phyloP scores from a whole-genome alignment of 2,329 filamentous ascomycete genomes.

The Apiospora arundinis region DNA sequence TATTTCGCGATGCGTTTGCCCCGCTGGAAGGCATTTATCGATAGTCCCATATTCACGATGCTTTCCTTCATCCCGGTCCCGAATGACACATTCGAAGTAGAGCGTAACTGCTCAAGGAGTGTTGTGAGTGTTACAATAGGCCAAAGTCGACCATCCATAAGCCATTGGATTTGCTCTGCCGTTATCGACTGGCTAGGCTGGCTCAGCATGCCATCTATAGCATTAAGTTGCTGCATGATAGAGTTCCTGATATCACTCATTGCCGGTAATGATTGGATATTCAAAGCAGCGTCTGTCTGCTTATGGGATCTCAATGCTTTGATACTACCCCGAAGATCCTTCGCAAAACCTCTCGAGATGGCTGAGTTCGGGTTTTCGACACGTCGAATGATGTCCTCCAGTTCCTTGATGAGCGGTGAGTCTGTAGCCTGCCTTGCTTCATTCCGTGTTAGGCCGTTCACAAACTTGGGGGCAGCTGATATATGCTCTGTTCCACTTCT shows the following conservation, averaged over 20 bases:
- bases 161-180: constrained; percentile 45
- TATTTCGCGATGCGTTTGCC: constrained; percentile 49
- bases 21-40: constrained; percentile 52
- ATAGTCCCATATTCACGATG: constrained; percentile 51
- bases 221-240: constrained; percentile 17
- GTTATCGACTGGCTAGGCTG: constrained; percentile 23
- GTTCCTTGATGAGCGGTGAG: constrained; percentile 26
- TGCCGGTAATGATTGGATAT: constrained; percentile 20
- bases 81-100: constrained; percentile 36
- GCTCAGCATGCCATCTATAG: constrained; percentile 26
- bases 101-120: constrained; percentile 55
- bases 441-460: too few relatives aligned
- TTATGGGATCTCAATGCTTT: constrained; percentile 29
- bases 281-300: background rate
- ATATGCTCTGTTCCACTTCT: background rate
- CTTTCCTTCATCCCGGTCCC: constrained; percentile 44
- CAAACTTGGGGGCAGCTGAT: background rate
- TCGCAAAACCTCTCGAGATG: constrained; percentile 47
- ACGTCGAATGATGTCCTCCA: constrained; percentile 40
- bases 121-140: constrained; percentile 50
- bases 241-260: constrained; percentile 9
- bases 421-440: too few relatives aligned
- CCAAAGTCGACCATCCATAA: constrained; percentile 49
- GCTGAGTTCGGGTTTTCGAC: constrained; percentile 38
- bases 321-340: constrained; percentile 36